A percentile compares a stretch with the other conserved stretches of the same genome.
Evolutionary conservation across 176 grass and related monocot genomes (phyloP).

Genomic region (Hyparrhenia diplandra): DNA sequence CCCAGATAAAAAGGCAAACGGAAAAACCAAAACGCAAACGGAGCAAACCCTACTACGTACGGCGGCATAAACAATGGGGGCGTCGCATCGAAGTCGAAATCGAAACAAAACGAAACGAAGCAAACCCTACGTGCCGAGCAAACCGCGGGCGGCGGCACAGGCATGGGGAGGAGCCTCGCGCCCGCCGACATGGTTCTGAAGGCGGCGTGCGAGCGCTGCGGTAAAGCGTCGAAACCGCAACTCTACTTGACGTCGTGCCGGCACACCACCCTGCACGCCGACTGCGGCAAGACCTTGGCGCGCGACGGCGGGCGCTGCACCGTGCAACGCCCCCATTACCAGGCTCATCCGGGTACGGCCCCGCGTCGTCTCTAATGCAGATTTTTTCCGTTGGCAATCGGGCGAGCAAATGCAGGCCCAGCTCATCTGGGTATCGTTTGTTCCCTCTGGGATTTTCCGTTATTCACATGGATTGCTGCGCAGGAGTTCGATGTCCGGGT

Average conservation of each 20-base stretch:
- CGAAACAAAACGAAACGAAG: background rate
- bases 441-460: background rate
- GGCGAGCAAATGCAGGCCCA: background rate
- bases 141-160: background rate
- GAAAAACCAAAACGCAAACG: no score
- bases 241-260: constrained; percentile 65
- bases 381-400: background rate
- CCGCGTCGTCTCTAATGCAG: background rate
- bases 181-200: constrained; percentile 48
- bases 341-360: constrained; percentile 61
- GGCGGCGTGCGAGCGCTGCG: constrained; percentile 55
- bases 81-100: background rate
- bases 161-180: background rate
- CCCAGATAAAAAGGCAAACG: no score
- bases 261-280: constrained; percentile 69
- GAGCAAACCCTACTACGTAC: no score
- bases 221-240: constrained; percentile 37
- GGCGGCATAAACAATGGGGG: no score
- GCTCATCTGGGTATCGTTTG: background rate
- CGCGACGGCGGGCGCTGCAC: constrained; percentile 30
- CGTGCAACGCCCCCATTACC: constrained; percentile 50
- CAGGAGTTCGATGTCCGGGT: constrained; percentile 72
- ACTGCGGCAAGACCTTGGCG: constrained; percentile 59
- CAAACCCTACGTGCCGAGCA: constrained; percentile 27
- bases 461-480: background rate